Percentiles rank a stretch among this genome's conserved stretches.
Evolutionary conservation across 495 filamentous ascomycete species (phyloP).

Genomic region (Talaromyces ruber): DNA sequence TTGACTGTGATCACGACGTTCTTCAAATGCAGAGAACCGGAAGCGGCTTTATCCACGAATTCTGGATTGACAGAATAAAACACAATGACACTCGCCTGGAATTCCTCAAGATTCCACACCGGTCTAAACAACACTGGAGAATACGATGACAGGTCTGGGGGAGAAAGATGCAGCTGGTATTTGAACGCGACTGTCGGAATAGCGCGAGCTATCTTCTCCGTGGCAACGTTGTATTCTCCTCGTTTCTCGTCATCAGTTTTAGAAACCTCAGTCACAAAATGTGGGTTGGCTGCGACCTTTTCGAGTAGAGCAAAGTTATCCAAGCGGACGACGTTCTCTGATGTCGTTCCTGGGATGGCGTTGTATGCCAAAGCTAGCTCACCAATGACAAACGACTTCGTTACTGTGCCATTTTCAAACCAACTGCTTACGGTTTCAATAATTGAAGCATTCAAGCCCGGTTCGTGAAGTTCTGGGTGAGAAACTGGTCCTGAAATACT

Average conservation of each 20-base stretch:
- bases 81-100: conserved; percentile 74
- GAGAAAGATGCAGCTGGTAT: conserved; percentile 82
- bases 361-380: conserved; percentile 89
- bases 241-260: conserved; percentile 46
- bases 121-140: conserved; percentile 72
- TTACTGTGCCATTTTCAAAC: conserved; percentile 66
- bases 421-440: conserved; percentile 84
- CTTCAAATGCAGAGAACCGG: conserved; percentile 52
- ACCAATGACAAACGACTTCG: conserved; percentile 68
- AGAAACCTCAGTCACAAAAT: conserved; percentile 65
- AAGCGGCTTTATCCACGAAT: conserved; percentile 35
- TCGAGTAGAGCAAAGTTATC: conserved; percentile 89
- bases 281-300: conserved; percentile 89
- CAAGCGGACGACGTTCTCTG: conserved; percentile 61
- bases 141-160: conserved; percentile 49
- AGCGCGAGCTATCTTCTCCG: conserved; percentile 61
- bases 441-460: conserved; percentile 82
- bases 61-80: conserved; percentile 79
- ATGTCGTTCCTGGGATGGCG: conserved; percentile 39
- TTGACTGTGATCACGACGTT: conserved; percentile 77
- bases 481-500: conserved; percentile 49
- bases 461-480: conserved; percentile 75
- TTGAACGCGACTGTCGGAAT: conserved; percentile 74
- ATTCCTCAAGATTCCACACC: conserved; percentile 73
- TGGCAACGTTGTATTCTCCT: conserved; percentile 73